phyloP scores from a whole-genome alignment of 164 flowering plant genomes.

The Warburgia ugandensis region DNA sequence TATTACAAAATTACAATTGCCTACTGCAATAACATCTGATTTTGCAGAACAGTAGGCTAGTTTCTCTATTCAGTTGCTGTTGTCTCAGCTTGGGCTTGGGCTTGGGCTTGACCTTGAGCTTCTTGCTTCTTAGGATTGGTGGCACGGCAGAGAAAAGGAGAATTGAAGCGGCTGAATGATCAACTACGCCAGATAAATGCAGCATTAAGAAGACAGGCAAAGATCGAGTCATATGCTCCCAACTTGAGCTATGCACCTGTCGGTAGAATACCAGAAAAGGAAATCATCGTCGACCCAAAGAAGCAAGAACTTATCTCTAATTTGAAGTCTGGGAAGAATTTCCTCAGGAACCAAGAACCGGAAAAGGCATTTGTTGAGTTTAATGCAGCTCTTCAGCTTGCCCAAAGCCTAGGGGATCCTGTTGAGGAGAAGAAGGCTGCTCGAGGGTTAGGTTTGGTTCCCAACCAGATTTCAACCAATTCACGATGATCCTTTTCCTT shows the following conservation, averaged over 20 bases:
- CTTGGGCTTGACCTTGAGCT: not conserved
- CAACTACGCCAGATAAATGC: conserved; percentile 93
- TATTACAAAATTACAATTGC: too few relatives aligned
- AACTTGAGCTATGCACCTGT: conserved; percentile 87
- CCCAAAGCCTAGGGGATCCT: conserved; percentile 65
- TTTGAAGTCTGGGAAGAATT: conserved; percentile 73
- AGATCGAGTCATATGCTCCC: conserved; percentile 96
- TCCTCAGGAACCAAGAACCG: conserved; percentile 70
- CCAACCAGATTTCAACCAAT: conserved; percentile 1
- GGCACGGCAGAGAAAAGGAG: conserved; percentile 87
- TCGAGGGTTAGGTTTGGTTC: conserved; percentile 76
- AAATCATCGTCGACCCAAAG: conserved; percentile 69
- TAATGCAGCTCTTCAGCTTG: conserved; percentile 74
- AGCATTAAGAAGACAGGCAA: conserved; percentile 92
- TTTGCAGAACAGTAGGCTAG: not conserved
- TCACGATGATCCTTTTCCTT: not conserved
- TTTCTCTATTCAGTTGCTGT: not conserved
- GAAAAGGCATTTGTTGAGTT: conserved; percentile 71
- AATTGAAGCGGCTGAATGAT: conserved; percentile 63
- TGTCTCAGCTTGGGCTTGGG: not conserved
- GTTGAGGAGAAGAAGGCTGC: conserved; percentile 93
- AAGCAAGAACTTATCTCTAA: conserved; percentile 63
- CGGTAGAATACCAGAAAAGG: conserved; percentile 56
- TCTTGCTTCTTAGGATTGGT: conserved; percentile 52
- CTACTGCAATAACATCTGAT: too few relatives aligned